These are phyloP conservation scores for Seiridium unicorne DNA, from an alignment of 2,329 filamentous ascomycete genomes.

Conservation along the genomic window DNA sequence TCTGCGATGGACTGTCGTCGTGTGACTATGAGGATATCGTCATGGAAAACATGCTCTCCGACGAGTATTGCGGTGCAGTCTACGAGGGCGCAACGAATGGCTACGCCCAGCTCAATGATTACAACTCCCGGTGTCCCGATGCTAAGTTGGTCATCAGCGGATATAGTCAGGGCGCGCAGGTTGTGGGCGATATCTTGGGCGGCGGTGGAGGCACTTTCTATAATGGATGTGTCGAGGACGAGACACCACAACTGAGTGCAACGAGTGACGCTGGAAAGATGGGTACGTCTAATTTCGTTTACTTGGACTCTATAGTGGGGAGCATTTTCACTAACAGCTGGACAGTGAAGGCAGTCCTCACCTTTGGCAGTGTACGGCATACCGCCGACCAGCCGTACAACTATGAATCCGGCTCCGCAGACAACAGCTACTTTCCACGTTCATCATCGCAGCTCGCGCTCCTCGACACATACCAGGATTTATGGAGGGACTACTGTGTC, in stretches of 20 bases:
- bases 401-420: slow-evolving; percentile 22
- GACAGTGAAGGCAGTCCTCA: slow-evolving; percentile 30
- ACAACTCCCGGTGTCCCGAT: slow-evolving; percentile 36
- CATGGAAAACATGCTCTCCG: slow-evolving; percentile 25
- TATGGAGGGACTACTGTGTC: slow-evolving; percentile 3
- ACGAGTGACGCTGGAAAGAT: slow-evolving; percentile 26
- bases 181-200: slow-evolving; percentile 34
- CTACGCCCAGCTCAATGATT: slow-evolving; percentile 34
- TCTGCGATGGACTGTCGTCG: slow-evolving; percentile 22
- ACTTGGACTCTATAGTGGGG: no score
- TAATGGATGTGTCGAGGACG: slow-evolving; percentile 24
- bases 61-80: slow-evolving; percentile 34
- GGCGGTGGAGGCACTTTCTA: slow-evolving; percentile 30
- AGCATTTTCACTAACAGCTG: not conserved
- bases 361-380: slow-evolving; percentile 33
- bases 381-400: slow-evolving; percentile 33
- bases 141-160: slow-evolving; percentile 39
- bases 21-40: slow-evolving; percentile 26
- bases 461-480: not conserved
- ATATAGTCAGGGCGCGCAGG: slow-evolving; percentile 38
- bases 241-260: slow-evolving; percentile 23
- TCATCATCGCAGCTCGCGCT: not conserved
- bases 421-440: slow-evolving; percentile 12
- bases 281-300: slow-evolving; percentile 22
- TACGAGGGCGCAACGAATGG: slow-evolving; percentile 33